Percentiles rank a stretch among this genome's conserved stretches.
Evolutionary conservation across 257 asterid species (phyloP).

Genomic region (Verbascum thapsus): DNA sequence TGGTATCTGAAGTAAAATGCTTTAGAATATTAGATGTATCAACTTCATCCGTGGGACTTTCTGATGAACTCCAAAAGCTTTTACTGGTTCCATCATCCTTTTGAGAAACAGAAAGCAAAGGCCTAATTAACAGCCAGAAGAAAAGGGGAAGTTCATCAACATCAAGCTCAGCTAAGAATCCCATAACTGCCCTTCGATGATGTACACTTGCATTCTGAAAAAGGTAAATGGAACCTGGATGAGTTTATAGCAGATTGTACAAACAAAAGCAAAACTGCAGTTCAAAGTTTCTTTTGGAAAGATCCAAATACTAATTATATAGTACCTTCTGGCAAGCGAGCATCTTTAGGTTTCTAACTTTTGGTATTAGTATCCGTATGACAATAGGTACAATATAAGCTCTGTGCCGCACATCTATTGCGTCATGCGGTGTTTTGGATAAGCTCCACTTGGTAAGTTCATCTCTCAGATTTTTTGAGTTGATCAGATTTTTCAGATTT

Average conservation of each 20-base stretch:
- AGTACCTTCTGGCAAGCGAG: slow-evolving; percentile 81
- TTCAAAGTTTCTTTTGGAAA: slow-evolving; percentile 8
- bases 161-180: slow-evolving; percentile 83
- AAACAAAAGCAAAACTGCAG: slow-evolving; percentile 20
- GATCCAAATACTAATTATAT: slow-evolving; percentile 10
- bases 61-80: slow-evolving; percentile 35
- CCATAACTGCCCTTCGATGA: slow-evolving; percentile 84
- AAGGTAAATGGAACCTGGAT: slow-evolving; percentile 23
- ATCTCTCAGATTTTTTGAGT: slow-evolving; percentile 64
- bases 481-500: slow-evolving; percentile 72
- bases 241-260: slow-evolving; percentile 22
- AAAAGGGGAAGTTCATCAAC: slow-evolving; percentile 81
- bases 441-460: slow-evolving; percentile 90
- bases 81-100: slow-evolving; percentile 39
- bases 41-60: slow-evolving; percentile 39
- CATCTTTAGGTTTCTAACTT: slow-evolving; percentile 77
- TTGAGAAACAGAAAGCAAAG: slow-evolving; percentile 53
- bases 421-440: slow-evolving; percentile 55
- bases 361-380: slow-evolving; percentile 69
- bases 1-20: slow-evolving; percentile 52
- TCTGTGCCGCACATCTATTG: slow-evolving; percentile 70
- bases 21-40: slow-evolving; percentile 51
- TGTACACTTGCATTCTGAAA: slow-evolving; percentile 67
- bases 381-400: slow-evolving; percentile 68
- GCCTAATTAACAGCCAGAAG: slow-evolving; percentile 70